A percentile compares a stretch with the other conserved stretches of the same genome.
Evolutionary conservation across 208 protist genomes (phyloP).

Genomic region (Tritrichomonas foetus): DNA sequence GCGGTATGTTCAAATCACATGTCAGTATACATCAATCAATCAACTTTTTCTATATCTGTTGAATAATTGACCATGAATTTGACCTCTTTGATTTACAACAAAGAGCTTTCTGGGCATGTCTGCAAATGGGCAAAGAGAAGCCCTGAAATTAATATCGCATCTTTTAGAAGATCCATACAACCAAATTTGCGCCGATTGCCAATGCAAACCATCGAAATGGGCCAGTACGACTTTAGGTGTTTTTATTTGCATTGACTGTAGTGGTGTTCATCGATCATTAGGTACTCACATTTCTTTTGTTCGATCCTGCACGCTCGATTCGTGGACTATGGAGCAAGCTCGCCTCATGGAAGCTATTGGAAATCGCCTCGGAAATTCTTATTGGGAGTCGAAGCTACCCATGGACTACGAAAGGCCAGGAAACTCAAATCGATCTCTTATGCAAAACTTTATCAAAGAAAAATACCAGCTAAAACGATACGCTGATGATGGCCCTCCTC

Average conservation of each 20-base stretch:
- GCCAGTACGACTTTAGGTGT: constrained; percentile 41
- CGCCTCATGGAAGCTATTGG: constrained; percentile 42
- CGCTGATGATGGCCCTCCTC: background rate
- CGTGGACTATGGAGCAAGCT: constrained; percentile 47
- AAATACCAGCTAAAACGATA: background rate
- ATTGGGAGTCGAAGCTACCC: constrained; percentile 11
- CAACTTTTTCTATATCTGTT: too few species aligned
- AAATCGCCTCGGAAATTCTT: background rate
- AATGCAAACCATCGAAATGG: constrained; percentile 20
- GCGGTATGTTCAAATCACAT: too few species aligned
- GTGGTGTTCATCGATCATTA: constrained; percentile 55
- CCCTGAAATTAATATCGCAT: background rate
- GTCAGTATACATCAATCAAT: too few species aligned
- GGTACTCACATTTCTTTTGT: constrained; percentile 57
- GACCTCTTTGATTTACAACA: too few species aligned
- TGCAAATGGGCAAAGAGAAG: background rate
- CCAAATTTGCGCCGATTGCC: background rate
- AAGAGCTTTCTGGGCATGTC: too few species aligned
- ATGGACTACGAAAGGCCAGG: background rate
- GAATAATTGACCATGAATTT: too few species aligned
- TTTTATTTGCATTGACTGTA: constrained; percentile 61
- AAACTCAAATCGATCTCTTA: background rate
- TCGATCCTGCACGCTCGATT: constrained; percentile 50
- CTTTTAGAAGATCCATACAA: constrained; percentile 3
- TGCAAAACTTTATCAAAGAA: background rate